Conservation (phyloP, 208 protist species). For the Leishmania guyanensis region DNA sequence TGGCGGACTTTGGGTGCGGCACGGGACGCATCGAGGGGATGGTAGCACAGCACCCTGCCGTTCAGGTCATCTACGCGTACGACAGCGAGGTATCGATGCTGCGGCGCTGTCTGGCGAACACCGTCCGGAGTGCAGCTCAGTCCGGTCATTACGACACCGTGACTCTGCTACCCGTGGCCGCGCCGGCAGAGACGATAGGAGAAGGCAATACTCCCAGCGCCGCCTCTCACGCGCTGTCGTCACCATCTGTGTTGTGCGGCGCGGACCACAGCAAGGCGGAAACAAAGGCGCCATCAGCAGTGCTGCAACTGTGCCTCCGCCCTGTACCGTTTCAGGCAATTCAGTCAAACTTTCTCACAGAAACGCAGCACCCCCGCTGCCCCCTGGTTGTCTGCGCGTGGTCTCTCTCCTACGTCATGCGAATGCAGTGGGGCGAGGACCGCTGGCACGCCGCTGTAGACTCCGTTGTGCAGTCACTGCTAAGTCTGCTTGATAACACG, state of each 20-base stretch:
- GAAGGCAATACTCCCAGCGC: neutral
- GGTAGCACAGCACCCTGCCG: slow-evolving; percentile 46
- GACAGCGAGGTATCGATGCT: slow-evolving; percentile 77
- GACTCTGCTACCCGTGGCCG: slow-evolving; percentile 14
- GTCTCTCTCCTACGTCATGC: slow-evolving; percentile 88
- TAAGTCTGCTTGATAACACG: slow-evolving; percentile 39
- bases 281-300: neutral
- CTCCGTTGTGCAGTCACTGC: slow-evolving; percentile 39
- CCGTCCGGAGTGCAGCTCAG: slow-evolving; percentile 31
- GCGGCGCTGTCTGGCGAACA: slow-evolving; percentile 59
- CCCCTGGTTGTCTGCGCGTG: slow-evolving; percentile 77
- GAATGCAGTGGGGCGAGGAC: slow-evolving; percentile 65
- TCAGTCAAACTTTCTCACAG: slow-evolving; percentile 42
- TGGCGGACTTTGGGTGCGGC: slow-evolving; percentile 83
- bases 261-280: neutral
- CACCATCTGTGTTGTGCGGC: neutral
- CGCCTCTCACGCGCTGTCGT: neutral
- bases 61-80: slow-evolving; percentile 70
- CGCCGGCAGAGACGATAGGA: neutral
- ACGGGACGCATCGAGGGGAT: slow-evolving; percentile 77
- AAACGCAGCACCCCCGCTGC: slow-evolving; percentile 40
- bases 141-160: slow-evolving; percentile 19
- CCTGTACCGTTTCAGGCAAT: slow-evolving; percentile 55
- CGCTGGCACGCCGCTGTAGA: slow-evolving; percentile 72
- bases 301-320: slow-evolving; percentile 48